Evolutionary conservation across 2,329 filamentous ascomycete species (phyloP), one percentile per base, ranked within the genome.

Genomic region (Verticillium klebahnii): DNA sequence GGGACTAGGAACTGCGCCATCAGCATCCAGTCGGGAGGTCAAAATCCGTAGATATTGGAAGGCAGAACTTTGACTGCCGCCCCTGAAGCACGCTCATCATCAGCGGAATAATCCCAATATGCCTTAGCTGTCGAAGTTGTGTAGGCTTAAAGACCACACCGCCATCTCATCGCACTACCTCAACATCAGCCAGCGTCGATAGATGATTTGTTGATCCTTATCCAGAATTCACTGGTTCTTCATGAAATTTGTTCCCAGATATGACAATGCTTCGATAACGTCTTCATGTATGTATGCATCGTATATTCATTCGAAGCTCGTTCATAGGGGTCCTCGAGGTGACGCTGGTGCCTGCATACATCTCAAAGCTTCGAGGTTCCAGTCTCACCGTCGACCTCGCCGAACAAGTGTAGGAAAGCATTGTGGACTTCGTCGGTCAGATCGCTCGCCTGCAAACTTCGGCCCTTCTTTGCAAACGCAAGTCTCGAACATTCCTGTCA

Each of bases 371-470:
- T 80, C 1, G 72, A 69, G 1, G 66, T 67, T 5, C 69, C 68
- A 15, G 75, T 67, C 6, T 76, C 76, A 7, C 69, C 78, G 40
- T 84, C 84, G 3, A 84, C 82, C 67, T 93, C 91, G 0, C 92
- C 93, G 71, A 97, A 89, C 19, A 97, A 74, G 63, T 87, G 87
- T 69, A 90, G 74, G 74, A 97, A 98, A 0, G 93, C 90, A 37
- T 80, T 80, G 70, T 96, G 89, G 11, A 99, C 90, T 76, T 97
- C 90, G 19, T 95, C 92, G 0, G 94, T 97, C 72, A 99, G 77
- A 75, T 98, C 95, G 67, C 91, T 93, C 1, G 95, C 95, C 78
- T 98, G 95, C 72, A 99, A 78, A 71, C 91, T 92, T 66, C 95
- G 85, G 1, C 95, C 94, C 70, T 89, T 91, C 74, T 93, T 91